Evolutionary conservation across 345 rosid genomes (phyloP), one percentile per base, ranked within the genome.

Genomic region (Populus deltoides): DNA sequence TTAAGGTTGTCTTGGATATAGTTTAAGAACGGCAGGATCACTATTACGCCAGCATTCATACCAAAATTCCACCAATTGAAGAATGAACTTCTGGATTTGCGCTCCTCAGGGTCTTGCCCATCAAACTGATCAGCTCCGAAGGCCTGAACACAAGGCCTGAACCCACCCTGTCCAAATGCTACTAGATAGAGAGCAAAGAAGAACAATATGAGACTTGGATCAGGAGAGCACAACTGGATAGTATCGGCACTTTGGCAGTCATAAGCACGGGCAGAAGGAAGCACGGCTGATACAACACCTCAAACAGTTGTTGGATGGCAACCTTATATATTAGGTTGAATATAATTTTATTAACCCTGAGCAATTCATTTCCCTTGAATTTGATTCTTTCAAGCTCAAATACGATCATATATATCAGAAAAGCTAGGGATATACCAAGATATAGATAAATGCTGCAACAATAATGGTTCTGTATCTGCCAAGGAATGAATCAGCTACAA

Each of bases 1-100:
- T 66, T 81, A 17, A 81, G 74, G 68, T 81, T 81, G 29, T 81
- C 84, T 73, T 81, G 80, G 62, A 81, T 77, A 70, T 77, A 81
- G 65, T 53, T 70, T 31, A 77, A 24, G n/a, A 69, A 18, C 18
- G 63, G 2, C 4, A 25, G 3, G 18, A 69, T 29, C 3, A 27
- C 3, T 13, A 63, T 20, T 16, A 12, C 11, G 17, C 59, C 69
- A 2, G 45, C 10, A 27, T 5, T n/a, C 27, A 63, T 12, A 12
- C 41, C 20, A 8, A 63, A 74, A 41, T 74, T 25, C 59, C 70
- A 74, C 77, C 70, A 74, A 1, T 74, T 74, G 35, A 74, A 74
- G 29, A 61, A 63, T 4, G 77, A 74, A 69, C 70, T 62, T 18
- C 6, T 63, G 8, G 36, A 59, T 41, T 63, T 74, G 5, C 17